A percentile compares a stretch with the other conserved stretches of the same genome.
These are phyloP conservation scores for Hypocreales sp. DNA, from an alignment of 2,329 filamentous ascomycete species.

Conservation along the genomic window DNA sequence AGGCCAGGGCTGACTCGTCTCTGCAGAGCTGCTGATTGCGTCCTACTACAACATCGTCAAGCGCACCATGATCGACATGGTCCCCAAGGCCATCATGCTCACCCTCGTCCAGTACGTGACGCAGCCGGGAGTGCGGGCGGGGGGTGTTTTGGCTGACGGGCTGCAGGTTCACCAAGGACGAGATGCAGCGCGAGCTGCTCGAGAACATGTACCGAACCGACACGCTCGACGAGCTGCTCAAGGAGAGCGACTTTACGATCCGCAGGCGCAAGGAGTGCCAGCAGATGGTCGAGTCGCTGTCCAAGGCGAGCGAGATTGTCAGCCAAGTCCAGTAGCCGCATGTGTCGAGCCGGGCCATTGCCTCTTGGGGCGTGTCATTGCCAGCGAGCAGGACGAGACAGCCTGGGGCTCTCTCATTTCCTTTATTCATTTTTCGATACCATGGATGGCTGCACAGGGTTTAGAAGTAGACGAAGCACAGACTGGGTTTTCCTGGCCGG, in stretches of 20 bases:
- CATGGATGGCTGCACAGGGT: slow-evolving; percentile 14
- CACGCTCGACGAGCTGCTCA: slow-evolving; percentile 84
- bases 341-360: too few relatives aligned
- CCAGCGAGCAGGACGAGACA: too few relatives aligned
- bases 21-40: slow-evolving; percentile 73
- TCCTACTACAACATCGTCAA: slow-evolving; percentile 98
- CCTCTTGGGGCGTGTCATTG: too few relatives aligned
- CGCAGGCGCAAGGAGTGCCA: slow-evolving; percentile 94
- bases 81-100: slow-evolving; percentile 98
- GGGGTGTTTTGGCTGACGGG: slow-evolving; percentile 9
- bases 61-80: slow-evolving; percentile 99
- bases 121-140: too few relatives aligned
- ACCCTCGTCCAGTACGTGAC: slow-evolving; percentile 76
- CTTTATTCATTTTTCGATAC: slow-evolving; percentile 22
- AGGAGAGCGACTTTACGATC: slow-evolving; percentile 95
- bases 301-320: slow-evolving; percentile 88
- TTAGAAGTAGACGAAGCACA: slow-evolving; percentile 19
- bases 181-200: slow-evolving; percentile 94
- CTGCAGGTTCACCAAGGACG: slow-evolving; percentile 76
- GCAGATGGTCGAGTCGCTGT: slow-evolving; percentile 94
- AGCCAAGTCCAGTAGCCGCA: slow-evolving; percentile 51
- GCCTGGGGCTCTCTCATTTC: not conserved
- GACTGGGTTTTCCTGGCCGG: too few relatives aligned
- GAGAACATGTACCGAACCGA: slow-evolving; percentile 94
- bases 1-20: slow-evolving; percentile 5